Conservation (phyloP, 768 basidiomycete species). For the Mycena vulgaris region DNA sequence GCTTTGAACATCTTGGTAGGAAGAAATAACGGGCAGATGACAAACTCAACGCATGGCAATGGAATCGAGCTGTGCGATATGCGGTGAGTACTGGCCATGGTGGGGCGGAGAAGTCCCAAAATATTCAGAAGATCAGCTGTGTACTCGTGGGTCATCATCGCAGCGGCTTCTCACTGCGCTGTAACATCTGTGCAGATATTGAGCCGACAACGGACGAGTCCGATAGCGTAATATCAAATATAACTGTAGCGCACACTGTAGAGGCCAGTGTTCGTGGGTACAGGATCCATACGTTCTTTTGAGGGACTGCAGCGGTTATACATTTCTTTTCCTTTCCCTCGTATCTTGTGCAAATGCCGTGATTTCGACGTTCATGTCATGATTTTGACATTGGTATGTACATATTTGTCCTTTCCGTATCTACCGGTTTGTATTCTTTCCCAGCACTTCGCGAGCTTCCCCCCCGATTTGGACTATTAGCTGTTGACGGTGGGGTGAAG, state of each 20-base stretch:
- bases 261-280: neutral
- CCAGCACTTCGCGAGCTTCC: no score
- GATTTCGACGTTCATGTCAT: slow-evolving; percentile 7
- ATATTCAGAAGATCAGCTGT: slow-evolving; percentile 20
- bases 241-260: slow-evolving; percentile 17
- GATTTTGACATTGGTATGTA: slow-evolving; percentile 13
- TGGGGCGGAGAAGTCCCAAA: slow-evolving; percentile 12
- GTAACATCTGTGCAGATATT: slow-evolving; percentile 22
- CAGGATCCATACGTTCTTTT: slow-evolving; percentile 9
- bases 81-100: slow-evolving; percentile 8
- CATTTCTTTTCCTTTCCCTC: slow-evolving; percentile 14
- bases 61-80: slow-evolving; percentile 17
- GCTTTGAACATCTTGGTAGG: no score
- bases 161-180: slow-evolving; percentile 11
- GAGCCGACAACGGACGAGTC: slow-evolving; percentile 15
- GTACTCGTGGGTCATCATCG: slow-evolving; percentile 14
- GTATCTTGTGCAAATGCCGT: slow-evolving; percentile 9
- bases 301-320: slow-evolving; percentile 1
- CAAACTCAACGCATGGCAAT: slow-evolving; percentile 11
- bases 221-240: slow-evolving; percentile 12
- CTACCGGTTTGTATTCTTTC: slow-evolving; percentile 7
- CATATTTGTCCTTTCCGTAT: slow-evolving; percentile 12
- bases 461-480: slow-evolving; percentile 1
- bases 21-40: slow-evolving; percentile 12
- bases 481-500: slow-evolving; percentile 6